phyloP scores from a whole-genome alignment of 139 green algal genomes.

The Chlamydomonas schloesseri region DNA sequence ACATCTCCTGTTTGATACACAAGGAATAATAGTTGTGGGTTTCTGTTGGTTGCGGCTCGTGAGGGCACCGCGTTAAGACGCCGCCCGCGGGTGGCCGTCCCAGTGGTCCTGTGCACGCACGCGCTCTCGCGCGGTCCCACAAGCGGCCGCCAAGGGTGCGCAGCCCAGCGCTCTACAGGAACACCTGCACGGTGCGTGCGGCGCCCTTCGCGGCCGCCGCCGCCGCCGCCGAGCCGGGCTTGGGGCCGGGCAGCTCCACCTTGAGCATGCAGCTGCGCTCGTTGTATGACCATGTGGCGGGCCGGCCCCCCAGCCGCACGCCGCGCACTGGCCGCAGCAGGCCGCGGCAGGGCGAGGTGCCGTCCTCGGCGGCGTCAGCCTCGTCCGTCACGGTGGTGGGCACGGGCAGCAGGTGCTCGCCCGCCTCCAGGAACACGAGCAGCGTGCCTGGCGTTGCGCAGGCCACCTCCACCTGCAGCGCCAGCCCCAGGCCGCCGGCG shows the following conservation, averaged over 20 bases:
- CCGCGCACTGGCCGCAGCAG: not conserved
- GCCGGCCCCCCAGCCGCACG: not conserved
- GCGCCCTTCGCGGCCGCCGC: not conserved
- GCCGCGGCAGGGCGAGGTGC: too few species aligned
- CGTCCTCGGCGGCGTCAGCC: not conserved
- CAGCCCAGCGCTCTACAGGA: not conserved
- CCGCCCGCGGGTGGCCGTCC: too few species aligned
- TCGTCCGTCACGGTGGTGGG: not conserved
- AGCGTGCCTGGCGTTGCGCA: not conserved
- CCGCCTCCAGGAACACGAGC: conserved; percentile 15
- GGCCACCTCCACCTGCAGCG: conserved; percentile 13
- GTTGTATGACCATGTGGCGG: not conserved
- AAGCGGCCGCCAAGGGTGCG: too few species aligned
- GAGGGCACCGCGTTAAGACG: too few species aligned
- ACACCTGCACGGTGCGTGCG: not conserved
- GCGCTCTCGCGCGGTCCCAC: too few species aligned
- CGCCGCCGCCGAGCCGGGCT: too few species aligned
- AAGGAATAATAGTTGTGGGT: too few species aligned
- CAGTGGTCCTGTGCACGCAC: too few species aligned
- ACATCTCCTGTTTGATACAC: not conserved
- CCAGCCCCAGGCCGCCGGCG: not conserved
- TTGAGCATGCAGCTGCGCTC: not conserved
- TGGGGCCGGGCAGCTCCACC: not conserved
- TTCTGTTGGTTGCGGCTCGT: too few species aligned
- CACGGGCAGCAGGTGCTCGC: not conserved